A percentile compares a stretch with the other conserved stretches of the same genome.
Evolutionary conservation across 805 yeast genomes (phyloP).

Genomic region (Kodamaea jinghongensis): DNA sequence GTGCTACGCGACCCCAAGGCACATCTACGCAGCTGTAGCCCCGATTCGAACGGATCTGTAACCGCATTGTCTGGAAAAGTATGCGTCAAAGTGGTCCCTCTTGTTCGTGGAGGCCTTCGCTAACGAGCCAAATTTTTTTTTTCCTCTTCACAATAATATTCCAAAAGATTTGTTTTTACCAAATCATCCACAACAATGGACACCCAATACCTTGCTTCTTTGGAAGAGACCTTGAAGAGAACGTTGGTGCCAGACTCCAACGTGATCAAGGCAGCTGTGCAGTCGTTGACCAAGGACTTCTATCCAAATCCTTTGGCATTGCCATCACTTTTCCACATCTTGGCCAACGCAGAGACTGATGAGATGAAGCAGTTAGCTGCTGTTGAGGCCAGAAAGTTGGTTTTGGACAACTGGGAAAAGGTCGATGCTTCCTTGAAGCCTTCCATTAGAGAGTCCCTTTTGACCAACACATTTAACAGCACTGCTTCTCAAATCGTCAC

Average conservation of each 20-base stretch:
- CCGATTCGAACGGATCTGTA: too few species aligned
- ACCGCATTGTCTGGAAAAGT: too few species aligned
- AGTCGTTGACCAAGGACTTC: constrained; percentile 67
- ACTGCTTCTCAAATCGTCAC: constrained; percentile 56
- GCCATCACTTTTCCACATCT: constrained; percentile 79
- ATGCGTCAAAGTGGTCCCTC: too few species aligned
- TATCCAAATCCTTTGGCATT: constrained; percentile 69
- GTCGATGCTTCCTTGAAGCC: constrained; percentile 50
- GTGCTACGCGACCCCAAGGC: too few species aligned
- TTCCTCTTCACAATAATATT: too few species aligned
- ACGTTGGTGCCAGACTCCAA: constrained; percentile 79
- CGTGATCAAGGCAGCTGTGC: constrained; percentile 80
- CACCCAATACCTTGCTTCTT: constrained; percentile 60
- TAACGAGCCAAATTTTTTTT: too few species aligned
- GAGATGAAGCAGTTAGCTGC: constrained; percentile 90
- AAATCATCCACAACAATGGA: constrained; percentile 47
- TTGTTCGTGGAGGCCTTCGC: too few species aligned
- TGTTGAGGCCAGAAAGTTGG: constrained; percentile 88
- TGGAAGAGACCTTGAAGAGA: constrained; percentile 77
- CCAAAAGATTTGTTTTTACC: too few species aligned
- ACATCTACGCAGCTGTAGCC: too few species aligned
- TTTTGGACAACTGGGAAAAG: constrained; percentile 65
- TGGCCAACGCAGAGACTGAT: constrained; percentile 65
- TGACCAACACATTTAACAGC: constrained; percentile 69
- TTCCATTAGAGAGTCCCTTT: constrained; percentile 64